A percentile compares a stretch with the other conserved stretches of the same genome.
Evolutionary conservation across 768 basidiomycete genomes (phyloP).

Genomic region (Postia placenta): DNA sequence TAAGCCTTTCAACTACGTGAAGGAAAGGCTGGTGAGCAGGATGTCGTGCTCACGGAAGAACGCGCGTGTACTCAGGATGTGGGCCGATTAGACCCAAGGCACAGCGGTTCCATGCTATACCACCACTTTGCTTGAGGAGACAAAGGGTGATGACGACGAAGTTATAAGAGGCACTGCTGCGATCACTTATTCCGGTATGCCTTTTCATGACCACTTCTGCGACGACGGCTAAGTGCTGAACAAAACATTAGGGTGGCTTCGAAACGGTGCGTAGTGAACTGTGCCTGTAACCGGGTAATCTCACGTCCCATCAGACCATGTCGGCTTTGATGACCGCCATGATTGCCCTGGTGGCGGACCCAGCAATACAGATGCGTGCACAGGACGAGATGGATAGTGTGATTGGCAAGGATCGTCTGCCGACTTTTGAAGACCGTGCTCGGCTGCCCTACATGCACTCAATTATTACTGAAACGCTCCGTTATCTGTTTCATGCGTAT

Average conservation of each 20-base stretch:
- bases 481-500: neutral
- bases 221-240: no score
- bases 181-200: neutral
- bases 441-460: constrained; percentile 4
- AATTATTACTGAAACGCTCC: constrained; percentile 6
- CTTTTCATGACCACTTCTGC: no score
- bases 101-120: no score
- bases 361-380: neutral
- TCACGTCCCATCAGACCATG: no score
- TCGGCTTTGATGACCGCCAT: neutral
- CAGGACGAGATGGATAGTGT: constrained; percentile 5
- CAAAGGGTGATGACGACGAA: no score
- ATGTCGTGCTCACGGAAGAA: no score
- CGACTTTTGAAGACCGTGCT: constrained; percentile 1
- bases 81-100: no score
- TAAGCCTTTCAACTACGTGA: no score
- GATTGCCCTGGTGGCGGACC: neutral
- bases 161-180: neutral
- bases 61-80: no score
- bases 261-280: neutral
- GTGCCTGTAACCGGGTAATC: no score
- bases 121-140: no score
- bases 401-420: constrained; percentile 2
- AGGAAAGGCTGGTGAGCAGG: no score
- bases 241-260: neutral